These are phyloP conservation scores for Talaromyces liani DNA, from an alignment of 495 filamentous ascomycete species.

Conservation along the genomic window DNA sequence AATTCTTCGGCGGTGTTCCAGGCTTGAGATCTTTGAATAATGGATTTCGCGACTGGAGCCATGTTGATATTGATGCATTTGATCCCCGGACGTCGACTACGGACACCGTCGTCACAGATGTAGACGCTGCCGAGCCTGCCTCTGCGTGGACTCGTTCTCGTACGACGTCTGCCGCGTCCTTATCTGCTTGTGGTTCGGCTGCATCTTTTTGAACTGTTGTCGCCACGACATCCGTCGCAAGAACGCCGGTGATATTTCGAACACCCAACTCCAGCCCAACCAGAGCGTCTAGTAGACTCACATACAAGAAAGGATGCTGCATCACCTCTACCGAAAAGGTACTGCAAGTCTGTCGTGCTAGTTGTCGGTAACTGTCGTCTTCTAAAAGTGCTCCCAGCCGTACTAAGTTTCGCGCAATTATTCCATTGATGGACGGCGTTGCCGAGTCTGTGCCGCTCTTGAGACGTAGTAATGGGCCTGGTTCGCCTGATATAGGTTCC, in stretches of 20 bases:
- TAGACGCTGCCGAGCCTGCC: slow-evolving; percentile 31
- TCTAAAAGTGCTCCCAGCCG: slow-evolving; percentile 65
- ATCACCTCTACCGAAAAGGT: slow-evolving; percentile 87
- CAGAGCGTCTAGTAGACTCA: slow-evolving; percentile 67
- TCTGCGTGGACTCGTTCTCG: slow-evolving; percentile 30
- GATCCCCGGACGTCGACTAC: slow-evolving; percentile 33
- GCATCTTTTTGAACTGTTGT: slow-evolving; percentile 5
- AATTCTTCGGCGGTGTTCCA: slow-evolving; percentile 30
- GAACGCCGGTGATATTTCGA: slow-evolving; percentile 33
- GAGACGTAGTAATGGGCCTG: slow-evolving; percentile 74
- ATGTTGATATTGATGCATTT: slow-evolving; percentile 17
- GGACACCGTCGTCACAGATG: slow-evolving; percentile 26
- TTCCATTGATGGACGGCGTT: slow-evolving; percentile 81
- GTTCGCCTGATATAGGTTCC: slow-evolving; percentile 54
- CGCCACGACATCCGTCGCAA: slow-evolving; percentile 5
- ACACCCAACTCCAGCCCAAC: slow-evolving; percentile 60
- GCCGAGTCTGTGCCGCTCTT: slow-evolving; percentile 92
- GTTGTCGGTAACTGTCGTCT: slow-evolving; percentile 52
- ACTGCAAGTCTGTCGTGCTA: slow-evolving; percentile 65
- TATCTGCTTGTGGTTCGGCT: slow-evolving; percentile 8
- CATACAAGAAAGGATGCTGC: slow-evolving; percentile 86
- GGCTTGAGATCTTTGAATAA: slow-evolving; percentile 38
- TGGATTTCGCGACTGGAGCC: slow-evolving; percentile 43
- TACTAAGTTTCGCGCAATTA: slow-evolving; percentile 75
- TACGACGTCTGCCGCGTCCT: slow-evolving; percentile 22